Conservation (phyloP, 129 eudicot genomes). For the Escallonia herrerae region DNA sequence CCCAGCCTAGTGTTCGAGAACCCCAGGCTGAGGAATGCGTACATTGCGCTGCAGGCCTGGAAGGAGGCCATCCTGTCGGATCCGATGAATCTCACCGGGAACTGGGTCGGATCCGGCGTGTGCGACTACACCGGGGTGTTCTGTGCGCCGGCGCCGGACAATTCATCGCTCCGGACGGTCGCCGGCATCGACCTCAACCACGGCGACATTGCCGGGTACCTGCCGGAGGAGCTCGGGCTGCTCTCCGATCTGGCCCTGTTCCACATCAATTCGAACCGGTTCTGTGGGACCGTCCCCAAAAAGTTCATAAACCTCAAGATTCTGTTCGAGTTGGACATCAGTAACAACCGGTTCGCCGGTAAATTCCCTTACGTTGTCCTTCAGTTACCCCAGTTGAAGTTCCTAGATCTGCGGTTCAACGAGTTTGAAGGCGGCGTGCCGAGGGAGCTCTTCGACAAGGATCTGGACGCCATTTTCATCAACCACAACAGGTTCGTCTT, state of each 20-base stretch:
- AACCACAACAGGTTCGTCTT: conserved; percentile 71
- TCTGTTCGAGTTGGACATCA: conserved; percentile 69
- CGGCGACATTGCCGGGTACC: conserved; percentile 83
- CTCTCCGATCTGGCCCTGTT: conserved; percentile 71
- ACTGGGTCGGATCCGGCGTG: conserved; percentile 82
- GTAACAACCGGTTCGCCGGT: conserved; percentile 95
- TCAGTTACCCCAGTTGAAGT: conserved; percentile 48
- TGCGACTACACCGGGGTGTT: conserved; percentile 63
- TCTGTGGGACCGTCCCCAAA: conserved; percentile 72
- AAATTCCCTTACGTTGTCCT: conserved; percentile 75
- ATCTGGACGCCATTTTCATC: conserved; percentile 74
- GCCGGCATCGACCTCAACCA: conserved; percentile 93
- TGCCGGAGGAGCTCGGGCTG: conserved; percentile 78
- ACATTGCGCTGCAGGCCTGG: conserved; percentile 96
- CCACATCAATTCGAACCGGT: conserved; percentile 72
- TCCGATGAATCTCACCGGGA: conserved; percentile 55
- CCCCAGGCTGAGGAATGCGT: conserved; percentile 52
- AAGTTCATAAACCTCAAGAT: conserved; percentile 52
- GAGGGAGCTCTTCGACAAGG: conserved; percentile 55
- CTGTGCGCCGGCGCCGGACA: conserved; percentile 64
- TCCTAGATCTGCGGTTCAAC: conserved; percentile 68
- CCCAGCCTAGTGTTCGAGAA: conserved; percentile 53
- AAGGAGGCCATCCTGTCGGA: conserved; percentile 84
- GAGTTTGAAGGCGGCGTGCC: conserved; percentile 94
- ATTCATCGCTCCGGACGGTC: conserved; percentile 32